These are phyloP conservation scores for Gracilariopsis chorda DNA, from an alignment of 23 red algal species.

Conservation along the genomic window DNA sequence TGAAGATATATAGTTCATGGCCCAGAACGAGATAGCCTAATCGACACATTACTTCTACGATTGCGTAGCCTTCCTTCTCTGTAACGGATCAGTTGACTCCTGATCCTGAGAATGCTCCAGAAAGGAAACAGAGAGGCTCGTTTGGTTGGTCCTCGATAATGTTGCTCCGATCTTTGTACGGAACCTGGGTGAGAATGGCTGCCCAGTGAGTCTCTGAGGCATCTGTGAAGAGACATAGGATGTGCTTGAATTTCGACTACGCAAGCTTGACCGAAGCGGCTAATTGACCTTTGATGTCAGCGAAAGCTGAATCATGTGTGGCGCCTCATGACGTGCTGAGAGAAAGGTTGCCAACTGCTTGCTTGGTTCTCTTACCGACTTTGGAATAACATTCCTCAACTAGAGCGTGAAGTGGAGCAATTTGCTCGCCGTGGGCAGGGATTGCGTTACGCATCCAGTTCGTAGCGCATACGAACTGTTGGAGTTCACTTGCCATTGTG, in stretches of 20 bases:
- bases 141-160: too few species aligned
- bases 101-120: too few species aligned
- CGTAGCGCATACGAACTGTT: background rate
- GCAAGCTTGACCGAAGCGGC: background rate
- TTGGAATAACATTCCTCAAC: background rate
- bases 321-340: conserved; percentile 22
- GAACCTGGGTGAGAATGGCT: conserved; percentile 20
- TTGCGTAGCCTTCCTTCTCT: too few species aligned
- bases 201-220: background rate
- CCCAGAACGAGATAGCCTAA: too few species aligned
- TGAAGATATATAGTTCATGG: too few species aligned
- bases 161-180: too few species aligned
- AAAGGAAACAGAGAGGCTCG: too few species aligned
- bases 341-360: conserved; percentile 2
- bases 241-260: background rate
- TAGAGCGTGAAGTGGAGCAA: background rate
- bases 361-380: background rate
- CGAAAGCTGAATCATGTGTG: background rate
- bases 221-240: conserved; percentile 32
- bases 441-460: conserved; percentile 31
- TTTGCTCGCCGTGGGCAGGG: background rate
- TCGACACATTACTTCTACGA: too few species aligned
- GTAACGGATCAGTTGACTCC: too few species aligned
- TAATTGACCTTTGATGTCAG: background rate
- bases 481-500: conserved; percentile 14